Evolutionary conservation across 805 yeast genomes (phyloP).

Genomic region (Metschnikowia henanensis): DNA sequence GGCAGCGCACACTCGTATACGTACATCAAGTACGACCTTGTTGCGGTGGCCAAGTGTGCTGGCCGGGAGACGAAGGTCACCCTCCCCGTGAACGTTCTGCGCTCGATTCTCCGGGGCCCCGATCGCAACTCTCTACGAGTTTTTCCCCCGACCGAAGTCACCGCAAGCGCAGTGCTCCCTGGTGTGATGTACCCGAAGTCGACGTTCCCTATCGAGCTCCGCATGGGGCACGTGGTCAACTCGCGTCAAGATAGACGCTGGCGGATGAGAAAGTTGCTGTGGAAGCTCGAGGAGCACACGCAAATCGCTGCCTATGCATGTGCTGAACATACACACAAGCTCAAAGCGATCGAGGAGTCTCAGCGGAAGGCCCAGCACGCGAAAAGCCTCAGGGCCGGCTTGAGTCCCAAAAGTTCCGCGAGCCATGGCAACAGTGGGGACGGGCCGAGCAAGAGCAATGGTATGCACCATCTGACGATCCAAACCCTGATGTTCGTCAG

Average conservation of each 20-base stretch:
- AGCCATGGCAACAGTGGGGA: constrained; percentile 3
- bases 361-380: constrained; percentile 22
- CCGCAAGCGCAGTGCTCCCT: constrained; percentile 85
- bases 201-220: constrained; percentile 77
- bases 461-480: constrained; percentile 21
- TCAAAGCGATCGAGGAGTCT: constrained; percentile 43
- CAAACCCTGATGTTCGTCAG: constrained; percentile 19
- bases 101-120: constrained; percentile 79
- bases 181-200: constrained; percentile 88
- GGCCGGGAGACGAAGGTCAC: constrained; percentile 34
- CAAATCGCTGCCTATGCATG: constrained; percentile 63
- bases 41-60: constrained; percentile 50
- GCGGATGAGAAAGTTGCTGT: constrained; percentile 86
- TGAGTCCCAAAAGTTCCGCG: constrained; percentile 5
- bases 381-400: constrained; percentile 13
- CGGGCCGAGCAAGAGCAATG: constrained; percentile 14
- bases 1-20: constrained; percentile 52
- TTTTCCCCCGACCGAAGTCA: constrained; percentile 93
- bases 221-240: constrained; percentile 66
- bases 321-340: constrained; percentile 51
- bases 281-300: constrained; percentile 88
- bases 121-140: constrained; percentile 86
- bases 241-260: constrained; percentile 64
- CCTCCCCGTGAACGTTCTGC: constrained; percentile 68
- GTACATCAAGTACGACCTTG: constrained; percentile 68